Evolutionary conservation across 2,329 filamentous ascomycete species (phyloP).

Genomic region (Fusarium albidum): DNA sequence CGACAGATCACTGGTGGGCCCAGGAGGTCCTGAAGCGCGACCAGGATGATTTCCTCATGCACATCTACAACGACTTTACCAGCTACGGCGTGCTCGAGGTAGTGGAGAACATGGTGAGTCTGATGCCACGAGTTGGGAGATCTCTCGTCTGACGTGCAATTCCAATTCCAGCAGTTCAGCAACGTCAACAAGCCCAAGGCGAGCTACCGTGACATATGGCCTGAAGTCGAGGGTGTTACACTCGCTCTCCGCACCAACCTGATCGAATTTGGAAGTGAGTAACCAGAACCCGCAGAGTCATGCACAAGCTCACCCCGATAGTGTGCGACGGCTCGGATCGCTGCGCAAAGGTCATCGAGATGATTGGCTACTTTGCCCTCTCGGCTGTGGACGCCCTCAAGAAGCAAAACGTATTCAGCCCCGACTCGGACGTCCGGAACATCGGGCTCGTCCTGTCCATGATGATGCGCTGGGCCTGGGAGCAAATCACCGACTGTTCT

Average conservation of each 20-base stretch:
- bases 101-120: constrained; percentile 47
- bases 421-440: constrained; percentile 28
- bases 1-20: constrained; percentile 32
- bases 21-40: constrained; percentile 32
- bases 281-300: rapidly evolving
- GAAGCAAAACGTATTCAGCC: constrained; percentile 18
- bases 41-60: constrained; percentile 52
- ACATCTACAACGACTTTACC: constrained; percentile 53
- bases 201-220: constrained; percentile 32
- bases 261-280: constrained; percentile 18
- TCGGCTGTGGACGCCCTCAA: constrained; percentile 22
- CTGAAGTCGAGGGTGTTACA: constrained; percentile 34
- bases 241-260: constrained; percentile 14
- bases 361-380: constrained; percentile 26
- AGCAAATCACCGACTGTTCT: background rate
- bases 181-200: constrained; percentile 12
- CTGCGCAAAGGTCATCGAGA: constrained; percentile 6
- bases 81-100: constrained; percentile 52
- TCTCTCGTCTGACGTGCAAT: background rate
- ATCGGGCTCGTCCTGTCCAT: constrained; percentile 21
- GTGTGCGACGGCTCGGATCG: constrained; percentile 13
- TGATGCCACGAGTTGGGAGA: rapidly evolving
- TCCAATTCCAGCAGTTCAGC: constrained; percentile 47
- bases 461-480: constrained; percentile 19
- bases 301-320: constrained; percentile 1